Conservation (phyloP, 352 stramenopile species). For the Pythium angustatum region DNA sequence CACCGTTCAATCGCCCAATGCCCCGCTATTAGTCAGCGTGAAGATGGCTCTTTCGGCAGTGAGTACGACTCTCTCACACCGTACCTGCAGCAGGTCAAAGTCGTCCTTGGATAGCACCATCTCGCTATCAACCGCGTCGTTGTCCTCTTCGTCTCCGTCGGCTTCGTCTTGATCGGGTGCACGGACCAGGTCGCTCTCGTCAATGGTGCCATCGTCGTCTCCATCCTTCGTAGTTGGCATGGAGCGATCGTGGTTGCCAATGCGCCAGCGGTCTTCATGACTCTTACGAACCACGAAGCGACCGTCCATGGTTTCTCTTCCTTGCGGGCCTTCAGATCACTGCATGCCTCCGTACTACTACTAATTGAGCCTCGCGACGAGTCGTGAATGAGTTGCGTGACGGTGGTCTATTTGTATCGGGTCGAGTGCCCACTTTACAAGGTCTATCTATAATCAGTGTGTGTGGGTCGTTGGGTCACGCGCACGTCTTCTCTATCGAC, state of each 20-base stretch:
- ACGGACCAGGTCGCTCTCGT: constrained; percentile 2
- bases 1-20: too few species aligned
- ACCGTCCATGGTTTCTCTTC: constrained; percentile 20
- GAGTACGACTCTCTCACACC: background rate
- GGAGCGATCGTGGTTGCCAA: background rate
- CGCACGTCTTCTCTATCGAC: constrained; percentile 6
- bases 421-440: background rate
- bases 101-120: constrained; percentile 54
- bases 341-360: too few species aligned
- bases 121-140: constrained; percentile 30
- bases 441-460: constrained; percentile 2
- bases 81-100: constrained; percentile 51
- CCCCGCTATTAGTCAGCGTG: too few species aligned
- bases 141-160: constrained; percentile 13
- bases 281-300: background rate
- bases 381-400: background rate
- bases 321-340: too few species aligned
- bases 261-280: background rate
- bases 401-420: constrained; percentile 10
- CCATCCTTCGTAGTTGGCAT: background rate
- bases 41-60: too few species aligned
- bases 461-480: background rate
- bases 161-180: background rate
- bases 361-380: too few species aligned
- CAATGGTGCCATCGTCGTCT: constrained; percentile 1